A percentile compares a stretch with the other conserved stretches of the same genome.
These are phyloP conservation scores for Fusarium dimerum DNA, from an alignment of 2,329 filamentous ascomycete genomes.

Conservation along the genomic window DNA sequence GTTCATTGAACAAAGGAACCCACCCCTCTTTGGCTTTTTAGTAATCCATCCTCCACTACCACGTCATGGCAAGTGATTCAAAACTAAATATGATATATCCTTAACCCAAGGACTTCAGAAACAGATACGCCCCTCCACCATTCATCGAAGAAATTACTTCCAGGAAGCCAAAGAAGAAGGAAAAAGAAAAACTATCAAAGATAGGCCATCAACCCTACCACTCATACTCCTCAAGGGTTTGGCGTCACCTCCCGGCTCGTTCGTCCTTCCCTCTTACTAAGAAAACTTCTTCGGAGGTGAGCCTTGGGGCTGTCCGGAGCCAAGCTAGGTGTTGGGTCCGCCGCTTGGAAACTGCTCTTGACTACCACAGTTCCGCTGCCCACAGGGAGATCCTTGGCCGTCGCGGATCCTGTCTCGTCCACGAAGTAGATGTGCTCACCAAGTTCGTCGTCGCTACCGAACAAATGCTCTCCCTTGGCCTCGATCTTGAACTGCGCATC, in stretches of 20 bases:
- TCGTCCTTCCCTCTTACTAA: conserved; percentile 53
- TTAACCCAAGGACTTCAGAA: not conserved
- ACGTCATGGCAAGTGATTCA: not conserved
- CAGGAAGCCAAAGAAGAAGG: not conserved
- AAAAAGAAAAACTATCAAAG: not conserved
- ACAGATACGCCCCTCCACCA: not conserved
- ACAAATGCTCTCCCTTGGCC: conserved; percentile 82
- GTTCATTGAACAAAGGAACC: too few species aligned
- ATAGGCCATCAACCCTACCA: too few species aligned
- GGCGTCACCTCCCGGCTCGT: conserved; percentile 47
- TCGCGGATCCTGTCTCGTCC: conserved; percentile 70
- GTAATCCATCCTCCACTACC: not conserved
- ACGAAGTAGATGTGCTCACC: conserved; percentile 90
- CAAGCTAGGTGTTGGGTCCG: conserved; percentile 44
- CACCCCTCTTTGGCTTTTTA: too few species aligned
- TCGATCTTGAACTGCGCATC: conserved; percentile 85
- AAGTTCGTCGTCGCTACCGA: conserved; percentile 79
- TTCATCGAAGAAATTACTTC: not conserved
- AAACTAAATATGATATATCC: not conserved
- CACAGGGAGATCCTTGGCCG: conserved; percentile 73
- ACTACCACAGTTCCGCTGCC: conserved; percentile 73
- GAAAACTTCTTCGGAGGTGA: conserved; percentile 53
- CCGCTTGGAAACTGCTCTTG: conserved; percentile 68
- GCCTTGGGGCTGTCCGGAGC: conserved; percentile 49
- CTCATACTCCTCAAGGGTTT: conserved; percentile 28